Conservation (phyloP, 345 rosid genomes). For the Gossypium stocksii region DNA sequence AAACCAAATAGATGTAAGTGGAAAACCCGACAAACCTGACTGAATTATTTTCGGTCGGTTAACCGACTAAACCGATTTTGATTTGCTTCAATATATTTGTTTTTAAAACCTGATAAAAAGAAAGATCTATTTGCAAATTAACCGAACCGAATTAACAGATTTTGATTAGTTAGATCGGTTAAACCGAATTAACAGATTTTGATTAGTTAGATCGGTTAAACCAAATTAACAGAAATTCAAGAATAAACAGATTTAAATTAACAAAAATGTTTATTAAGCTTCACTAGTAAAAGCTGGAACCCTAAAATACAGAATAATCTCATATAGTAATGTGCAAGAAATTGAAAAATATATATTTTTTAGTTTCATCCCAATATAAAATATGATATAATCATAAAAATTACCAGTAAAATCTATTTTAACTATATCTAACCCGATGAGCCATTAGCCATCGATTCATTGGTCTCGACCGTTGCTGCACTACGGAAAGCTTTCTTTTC, state of each 20-base stretch:
- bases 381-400: constrained; percentile 5
- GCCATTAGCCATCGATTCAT: not conserved
- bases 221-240: not conserved
- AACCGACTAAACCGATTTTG: too few species aligned
- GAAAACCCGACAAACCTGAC: too few species aligned
- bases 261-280: constrained; percentile 12
- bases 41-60: too few species aligned
- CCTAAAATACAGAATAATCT: not conserved
- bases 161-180: too few species aligned
- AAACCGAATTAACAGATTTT: too few species aligned
- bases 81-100: too few species aligned
- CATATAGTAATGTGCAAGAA: not conserved
- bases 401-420: not conserved
- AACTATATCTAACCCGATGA: constrained; percentile 25
- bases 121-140: not conserved
- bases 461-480: not conserved
- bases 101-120: too few species aligned
- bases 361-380: constrained; percentile 3
- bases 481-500: constrained; percentile 39
- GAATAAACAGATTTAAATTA: constrained; percentile 6
- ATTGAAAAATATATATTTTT: not conserved
- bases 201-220: too few species aligned
- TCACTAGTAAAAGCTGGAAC: not conserved
- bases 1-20: too few species aligned
- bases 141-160: not conserved